Base-by-base conservation (phyloP, 768 basidiomycete species). In the Leccinellum albellum region DNA sequence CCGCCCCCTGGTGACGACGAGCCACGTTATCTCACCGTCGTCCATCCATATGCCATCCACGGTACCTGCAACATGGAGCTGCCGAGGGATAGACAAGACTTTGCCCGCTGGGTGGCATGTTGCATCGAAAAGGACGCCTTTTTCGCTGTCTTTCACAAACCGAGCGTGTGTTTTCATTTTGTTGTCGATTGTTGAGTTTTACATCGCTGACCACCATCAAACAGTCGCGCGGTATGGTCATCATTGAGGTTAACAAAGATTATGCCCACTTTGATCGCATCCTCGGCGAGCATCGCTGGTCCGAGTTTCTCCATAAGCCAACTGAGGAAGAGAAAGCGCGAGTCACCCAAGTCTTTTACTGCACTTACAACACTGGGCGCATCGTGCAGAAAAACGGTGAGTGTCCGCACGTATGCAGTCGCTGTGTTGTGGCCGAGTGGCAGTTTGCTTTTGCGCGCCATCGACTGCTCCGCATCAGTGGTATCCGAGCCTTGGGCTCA, bases 351-450 rank as follows among this genome's bases (percentile, higher is more conserved):
- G 67, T 81, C 1, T 81, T 75, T 63, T 78, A 73, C 55, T 80
- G 79, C 60, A 62, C 65, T 0, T 71, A 70, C 57, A 69, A 55
- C 59, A 72, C 73, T 0, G 76, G 72, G 6, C 69, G 79, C 26
- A 62, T 69, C 31, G 78, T 81, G 6, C 73, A 81, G 69, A 81
- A 79, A 59, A 58, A 72, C 32, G 79, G 79, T 79, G 42, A 44
- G 78, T 59, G n/a, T 13, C 12, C 20, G 15, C 24, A 0, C 45
- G 23, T 49, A 7, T 12, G 10, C 40, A 21, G 20, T 50, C 3
- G 32, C 24, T 20, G 0, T 31, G 8, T 26, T 8, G 15, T 17
- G 28, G 32, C 23, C 23, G 45, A 9, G 50, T 52, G 48, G 51
- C 32, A 17, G 13, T 24, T 40, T 23, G 17, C 15, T 12, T 15